Conservation (phyloP, 2,329 filamentous ascomycete genomes). For the Biscogniauxia sp. region DNA sequence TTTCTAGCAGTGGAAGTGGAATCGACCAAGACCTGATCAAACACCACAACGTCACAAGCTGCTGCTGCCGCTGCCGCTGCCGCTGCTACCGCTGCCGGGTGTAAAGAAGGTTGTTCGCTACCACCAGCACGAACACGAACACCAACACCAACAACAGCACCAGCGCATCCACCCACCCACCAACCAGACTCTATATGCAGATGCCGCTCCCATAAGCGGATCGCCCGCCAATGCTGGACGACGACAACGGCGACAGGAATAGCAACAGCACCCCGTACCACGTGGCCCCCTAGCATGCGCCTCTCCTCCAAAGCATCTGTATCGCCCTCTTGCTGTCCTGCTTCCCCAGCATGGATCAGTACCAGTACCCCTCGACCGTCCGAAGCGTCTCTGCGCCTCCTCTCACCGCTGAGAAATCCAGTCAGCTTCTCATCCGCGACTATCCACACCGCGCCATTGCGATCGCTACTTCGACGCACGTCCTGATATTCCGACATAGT, state of each 20-base stretch:
- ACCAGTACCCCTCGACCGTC: constrained; percentile 38
- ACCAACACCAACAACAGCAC: too few relatives aligned
- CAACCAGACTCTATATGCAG: background rate
- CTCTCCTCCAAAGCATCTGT: constrained; percentile 15
- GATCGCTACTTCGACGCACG: constrained; percentile 74
- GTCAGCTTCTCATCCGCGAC: constrained; percentile 82
- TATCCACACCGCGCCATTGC: constrained; percentile 85
- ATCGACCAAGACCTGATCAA: constrained; percentile 6
- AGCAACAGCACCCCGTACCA: background rate
- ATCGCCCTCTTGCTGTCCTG: constrained; percentile 24
- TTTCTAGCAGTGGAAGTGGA: constrained; percentile 13
- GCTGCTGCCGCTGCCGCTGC: background rate
- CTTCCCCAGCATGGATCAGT: constrained; percentile 47
- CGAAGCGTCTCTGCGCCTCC: constrained; percentile 45
- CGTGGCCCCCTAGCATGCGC: constrained; percentile 25
- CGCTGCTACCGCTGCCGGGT: too few relatives aligned
- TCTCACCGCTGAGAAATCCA: constrained; percentile 57
- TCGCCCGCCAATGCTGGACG: background rate
- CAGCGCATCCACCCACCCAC: background rate
- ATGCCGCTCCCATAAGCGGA: background rate
- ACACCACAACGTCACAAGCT: background rate
- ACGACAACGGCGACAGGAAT: background rate
- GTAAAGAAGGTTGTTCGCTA: background rate
- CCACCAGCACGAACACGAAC: background rate
- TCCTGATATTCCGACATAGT: constrained; percentile 81